phyloP scores from a whole-genome alignment of 2,329 filamentous ascomycete species.

The Nemania abortiva region DNA sequence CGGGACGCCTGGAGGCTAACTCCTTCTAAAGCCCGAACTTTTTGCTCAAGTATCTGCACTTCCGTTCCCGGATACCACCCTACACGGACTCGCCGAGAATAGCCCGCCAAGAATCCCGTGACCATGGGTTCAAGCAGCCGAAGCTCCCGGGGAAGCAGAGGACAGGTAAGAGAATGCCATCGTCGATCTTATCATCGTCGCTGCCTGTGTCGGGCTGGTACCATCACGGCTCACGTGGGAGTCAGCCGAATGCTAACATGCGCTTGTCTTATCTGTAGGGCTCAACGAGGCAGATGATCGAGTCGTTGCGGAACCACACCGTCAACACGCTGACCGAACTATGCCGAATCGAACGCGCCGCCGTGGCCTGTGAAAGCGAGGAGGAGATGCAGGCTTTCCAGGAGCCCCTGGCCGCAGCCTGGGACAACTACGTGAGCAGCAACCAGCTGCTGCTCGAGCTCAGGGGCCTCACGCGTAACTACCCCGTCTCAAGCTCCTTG shows the following conservation, averaged over 20 bases:
- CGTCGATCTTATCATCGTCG: neutral
- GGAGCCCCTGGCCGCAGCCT: conserved; percentile 76
- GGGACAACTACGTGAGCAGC: conserved; percentile 77
- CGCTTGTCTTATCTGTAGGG: conserved; percentile 42
- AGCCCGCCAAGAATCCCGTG: neutral
- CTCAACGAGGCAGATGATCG: conserved; percentile 66
- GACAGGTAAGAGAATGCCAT: conserved; percentile 25
- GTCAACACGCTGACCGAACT: conserved; percentile 80
- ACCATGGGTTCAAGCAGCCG: conserved; percentile 34
- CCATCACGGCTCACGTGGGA: conserved; percentile 1
- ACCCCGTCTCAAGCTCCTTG: conserved; percentile 74
- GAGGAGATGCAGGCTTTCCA: conserved; percentile 70
- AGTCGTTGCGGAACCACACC: conserved; percentile 73
- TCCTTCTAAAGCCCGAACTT: conserved; percentile 18
- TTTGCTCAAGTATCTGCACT: neutral
- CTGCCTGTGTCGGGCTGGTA: neutral
- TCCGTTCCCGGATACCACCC: conserved; percentile 7
- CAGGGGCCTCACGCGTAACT: conserved; percentile 74
- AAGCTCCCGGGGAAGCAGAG: conserved; percentile 27
- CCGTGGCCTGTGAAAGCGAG: conserved; percentile 67
- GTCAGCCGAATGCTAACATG: conserved; percentile 6
- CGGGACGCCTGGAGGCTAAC: conserved; percentile 4
- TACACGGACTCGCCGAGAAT: conserved; percentile 3
- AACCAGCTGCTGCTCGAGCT: conserved; percentile 78
- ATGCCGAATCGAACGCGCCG: conserved; percentile 76